Percentiles rank a stretch among this genome's conserved stretches.
Conservation (phyloP, 2,329 filamentous ascomycete genomes). For the Penicillium sclerotigenum region DNA sequence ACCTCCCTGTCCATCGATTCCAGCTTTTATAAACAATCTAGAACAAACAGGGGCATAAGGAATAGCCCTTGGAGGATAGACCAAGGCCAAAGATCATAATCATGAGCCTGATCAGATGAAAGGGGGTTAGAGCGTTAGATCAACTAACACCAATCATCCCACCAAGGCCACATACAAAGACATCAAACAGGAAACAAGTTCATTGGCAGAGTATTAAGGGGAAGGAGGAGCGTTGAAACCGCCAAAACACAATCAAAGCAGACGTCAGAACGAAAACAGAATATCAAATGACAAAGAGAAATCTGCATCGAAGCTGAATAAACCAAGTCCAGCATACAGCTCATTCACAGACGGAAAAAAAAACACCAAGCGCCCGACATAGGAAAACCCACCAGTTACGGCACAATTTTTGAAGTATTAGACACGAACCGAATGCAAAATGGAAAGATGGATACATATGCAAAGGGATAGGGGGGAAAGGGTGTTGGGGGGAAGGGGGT, state of each 20-base stretch:
- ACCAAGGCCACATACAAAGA: neutral
- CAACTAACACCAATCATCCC: neutral
- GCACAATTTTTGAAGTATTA: conserved; percentile 24
- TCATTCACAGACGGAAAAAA: neutral
- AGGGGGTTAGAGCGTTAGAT: neutral
- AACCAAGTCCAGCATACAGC: neutral
- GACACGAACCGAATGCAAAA: conserved; percentile 25
- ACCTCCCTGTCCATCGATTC: neutral
- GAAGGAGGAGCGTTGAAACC: neutral
- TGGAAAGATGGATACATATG: conserved; percentile 4
- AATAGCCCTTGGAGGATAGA: neutral
- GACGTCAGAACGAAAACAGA: neutral
- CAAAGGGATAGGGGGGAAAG: neutral
- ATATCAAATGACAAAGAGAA: neutral
- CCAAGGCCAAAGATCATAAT: neutral
- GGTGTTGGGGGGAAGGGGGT: neutral
- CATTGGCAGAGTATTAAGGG: conserved; percentile 14
- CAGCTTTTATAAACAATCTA: neutral
- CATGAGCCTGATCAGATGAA: neutral
- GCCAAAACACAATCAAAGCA: neutral
- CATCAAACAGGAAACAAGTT: conserved; percentile 4
- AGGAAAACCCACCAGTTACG: conserved; percentile 17
- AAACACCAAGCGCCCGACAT: conserved; percentile 17
- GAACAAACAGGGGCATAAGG: neutral
- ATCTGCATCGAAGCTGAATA: neutral